phyloP scores from a whole-genome alignment of 805 yeast genomes.

The Torulaspora indica region DNA sequence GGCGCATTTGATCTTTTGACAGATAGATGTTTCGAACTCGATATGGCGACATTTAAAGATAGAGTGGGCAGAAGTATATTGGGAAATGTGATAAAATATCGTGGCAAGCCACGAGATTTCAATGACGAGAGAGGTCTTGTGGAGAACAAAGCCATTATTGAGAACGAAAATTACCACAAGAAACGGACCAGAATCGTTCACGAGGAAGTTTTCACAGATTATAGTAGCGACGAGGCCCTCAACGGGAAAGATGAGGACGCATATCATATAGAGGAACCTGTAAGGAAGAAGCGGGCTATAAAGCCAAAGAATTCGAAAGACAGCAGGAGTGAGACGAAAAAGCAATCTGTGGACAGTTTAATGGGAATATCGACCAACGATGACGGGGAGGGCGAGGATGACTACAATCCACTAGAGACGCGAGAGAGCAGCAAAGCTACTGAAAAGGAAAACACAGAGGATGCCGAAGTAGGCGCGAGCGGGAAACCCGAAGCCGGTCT shows the following conservation, averaged over 20 bases:
- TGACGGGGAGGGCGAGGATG: constrained; percentile 24
- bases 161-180: constrained; percentile 31
- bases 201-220: constrained; percentile 21
- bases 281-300: constrained; percentile 17
- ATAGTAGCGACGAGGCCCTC: constrained; percentile 25
- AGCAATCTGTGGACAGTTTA: constrained; percentile 18
- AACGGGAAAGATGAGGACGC: constrained; percentile 25
- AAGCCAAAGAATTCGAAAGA: constrained; percentile 1
- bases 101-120: constrained; percentile 71
- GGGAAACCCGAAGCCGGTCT: constrained; percentile 9
- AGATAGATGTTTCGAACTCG: constrained; percentile 68
- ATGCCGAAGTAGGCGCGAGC: constrained; percentile 1
- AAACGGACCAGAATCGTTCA: constrained; percentile 24
- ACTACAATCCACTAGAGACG: constrained; percentile 22
- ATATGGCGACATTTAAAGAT: constrained; percentile 58
- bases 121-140: constrained; percentile 67
- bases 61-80: constrained; percentile 69
- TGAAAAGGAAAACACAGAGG: background rate
- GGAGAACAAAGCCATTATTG: constrained; percentile 50
- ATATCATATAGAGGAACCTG: constrained; percentile 20
- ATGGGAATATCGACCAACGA: constrained; percentile 30
- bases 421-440: background rate
- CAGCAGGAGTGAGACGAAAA: constrained; percentile 5
- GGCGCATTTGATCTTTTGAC: constrained; percentile 79
- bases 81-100: constrained; percentile 72